A percentile compares a stretch with the other conserved stretches of the same genome.
These are phyloP conservation scores for Thymus mandschuricus DNA, from an alignment of 257 asterid genomes.

Conservation along the genomic window DNA sequence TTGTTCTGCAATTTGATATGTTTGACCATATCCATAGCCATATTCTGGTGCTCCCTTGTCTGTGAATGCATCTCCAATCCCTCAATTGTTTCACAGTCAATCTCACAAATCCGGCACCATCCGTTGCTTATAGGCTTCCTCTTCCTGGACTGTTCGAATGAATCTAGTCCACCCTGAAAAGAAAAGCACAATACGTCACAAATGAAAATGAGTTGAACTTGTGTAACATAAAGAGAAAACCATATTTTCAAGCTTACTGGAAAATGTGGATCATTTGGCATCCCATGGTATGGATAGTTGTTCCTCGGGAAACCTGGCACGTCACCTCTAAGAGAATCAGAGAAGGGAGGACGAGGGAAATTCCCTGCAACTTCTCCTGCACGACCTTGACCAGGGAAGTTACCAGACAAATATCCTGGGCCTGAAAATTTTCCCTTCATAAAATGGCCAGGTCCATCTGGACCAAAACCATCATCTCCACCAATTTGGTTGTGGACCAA, in stretches of 20 bases:
- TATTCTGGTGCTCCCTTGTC: slow-evolving; percentile 83
- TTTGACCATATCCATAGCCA: slow-evolving; percentile 81
- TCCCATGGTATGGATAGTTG: slow-evolving; percentile 58
- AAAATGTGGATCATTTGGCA: slow-evolving; percentile 47
- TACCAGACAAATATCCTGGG: slow-evolving; percentile 53
- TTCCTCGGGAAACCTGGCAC: slow-evolving; percentile 54
- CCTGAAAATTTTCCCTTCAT: slow-evolving; percentile 54
- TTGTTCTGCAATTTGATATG: slow-evolving; percentile 69
- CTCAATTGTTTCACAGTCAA: slow-evolving; percentile 87
- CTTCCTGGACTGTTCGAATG: slow-evolving; percentile 66
- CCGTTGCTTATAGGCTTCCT: slow-evolving; percentile 67
- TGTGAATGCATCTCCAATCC: slow-evolving; percentile 87
- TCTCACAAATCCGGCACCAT: slow-evolving; percentile 88
- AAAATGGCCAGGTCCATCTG: slow-evolving; percentile 53
- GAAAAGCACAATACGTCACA: slow-evolving; percentile 6
- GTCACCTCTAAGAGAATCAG: slow-evolving; percentile 54
- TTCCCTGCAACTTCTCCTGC: slow-evolving; percentile 53
- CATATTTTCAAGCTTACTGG: slow-evolving; percentile 45
- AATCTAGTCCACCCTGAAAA: slow-evolving; percentile 62
- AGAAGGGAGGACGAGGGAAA: slow-evolving; percentile 47
- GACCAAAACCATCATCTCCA: slow-evolving; percentile 50
- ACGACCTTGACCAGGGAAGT: slow-evolving; percentile 54
- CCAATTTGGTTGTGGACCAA: slow-evolving; percentile 48
- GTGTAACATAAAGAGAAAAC: slow-evolving; percentile 1
- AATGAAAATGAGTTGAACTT: not conserved